Base-by-base conservation (phyloP, 768 basidiomycete species). In the Leccinellum albellum region DNA sequence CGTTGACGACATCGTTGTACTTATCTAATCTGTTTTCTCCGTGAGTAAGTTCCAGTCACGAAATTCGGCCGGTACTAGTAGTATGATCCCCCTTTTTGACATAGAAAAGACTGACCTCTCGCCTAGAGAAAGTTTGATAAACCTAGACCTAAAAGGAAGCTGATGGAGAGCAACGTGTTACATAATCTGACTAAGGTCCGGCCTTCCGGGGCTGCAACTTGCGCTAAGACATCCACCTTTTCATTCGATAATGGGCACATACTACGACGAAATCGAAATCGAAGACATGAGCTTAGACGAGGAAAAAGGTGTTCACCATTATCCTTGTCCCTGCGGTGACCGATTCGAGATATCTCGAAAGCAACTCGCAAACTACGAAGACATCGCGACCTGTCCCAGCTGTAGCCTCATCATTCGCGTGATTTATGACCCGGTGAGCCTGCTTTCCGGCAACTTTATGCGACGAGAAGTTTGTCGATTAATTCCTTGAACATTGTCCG, bases 311-410 rank as follows among this genome's bases (percentile, higher is more conserved):
- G 89, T 98, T 6, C 98, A 87, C 67, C 95, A 98, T 77, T 97
- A 95, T 71, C 96, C 95, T 0, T 99, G 94, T 68, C 95, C 96
- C 1, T 98, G 96, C 68, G 96, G 96, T 8, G 96, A 99, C 75
- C 86, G 95, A 40, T 99, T 98, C 75, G 96, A 99, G 73, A 98
- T 98, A 62, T 85, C 88, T 28, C 83, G 88, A 63, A 75, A 77
- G 60, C 94, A 98, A 73, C 84, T 99, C 8, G 81, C 85, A 46
- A 78, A 94, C 62, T 97, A 84, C 54, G 96, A 98, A 65, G 97
- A 98, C 70, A 85, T 95, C 47, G 96, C 95, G 23, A 94, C 84
- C 50, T 98, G 97, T 76, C 97, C 97, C 0, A 95, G 92, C 70
- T 99, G 97, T 65, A 95, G 92, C 62, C 78, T 98, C 26, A 82